Evolutionary conservation across 2,329 filamentous ascomycete species (phyloP).

Genomic region (Thelonectria rubi): DNA sequence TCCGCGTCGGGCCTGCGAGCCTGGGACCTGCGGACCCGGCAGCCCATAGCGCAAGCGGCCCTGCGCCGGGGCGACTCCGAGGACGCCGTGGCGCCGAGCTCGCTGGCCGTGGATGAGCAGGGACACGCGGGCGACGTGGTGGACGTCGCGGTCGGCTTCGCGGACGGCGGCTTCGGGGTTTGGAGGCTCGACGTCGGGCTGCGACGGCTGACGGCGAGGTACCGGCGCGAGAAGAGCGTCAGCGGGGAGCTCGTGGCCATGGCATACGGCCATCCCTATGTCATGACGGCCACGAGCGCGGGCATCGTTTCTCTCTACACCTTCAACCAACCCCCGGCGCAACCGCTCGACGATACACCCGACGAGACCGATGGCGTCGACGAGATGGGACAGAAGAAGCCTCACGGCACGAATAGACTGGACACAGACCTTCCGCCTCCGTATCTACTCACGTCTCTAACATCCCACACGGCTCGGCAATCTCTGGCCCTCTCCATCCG

Average conservation of each 20-base stretch:
- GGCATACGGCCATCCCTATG: conserved; percentile 77
- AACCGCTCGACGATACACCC: conserved; percentile 14
- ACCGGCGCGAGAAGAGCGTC: conserved; percentile 68
- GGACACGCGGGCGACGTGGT: conserved; percentile 55
- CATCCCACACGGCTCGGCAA: conserved; percentile 79
- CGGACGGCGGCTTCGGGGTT: conserved; percentile 75
- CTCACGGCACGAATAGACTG: conserved; percentile 2
- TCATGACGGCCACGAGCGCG: conserved; percentile 79
- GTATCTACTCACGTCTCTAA: conserved; percentile 76
- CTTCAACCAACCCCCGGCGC: conserved; percentile 53
- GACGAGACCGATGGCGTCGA: conserved; percentile 5
- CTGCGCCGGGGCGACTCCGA: conserved; percentile 43
- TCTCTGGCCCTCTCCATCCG: conserved; percentile 86
- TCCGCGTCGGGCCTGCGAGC: conserved; percentile 73
- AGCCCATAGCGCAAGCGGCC: conserved; percentile 62
- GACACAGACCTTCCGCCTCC: conserved; percentile 37
- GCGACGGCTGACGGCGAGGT: conserved; percentile 57
- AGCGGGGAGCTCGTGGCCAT: conserved; percentile 75
- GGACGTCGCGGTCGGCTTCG: conserved; percentile 74
- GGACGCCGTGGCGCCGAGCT: conserved; percentile 59
- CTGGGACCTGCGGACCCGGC: conserved; percentile 76
- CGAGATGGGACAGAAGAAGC: conserved; percentile 1
- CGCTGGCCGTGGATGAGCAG: conserved; percentile 71
- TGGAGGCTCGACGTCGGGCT: conserved; percentile 66
- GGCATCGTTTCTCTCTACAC: conserved; percentile 81